Evolutionary conservation across 345 rosid species (phyloP), one percentile per base, ranked within the genome.

Genomic region (Isatis tinctoria): DNA sequence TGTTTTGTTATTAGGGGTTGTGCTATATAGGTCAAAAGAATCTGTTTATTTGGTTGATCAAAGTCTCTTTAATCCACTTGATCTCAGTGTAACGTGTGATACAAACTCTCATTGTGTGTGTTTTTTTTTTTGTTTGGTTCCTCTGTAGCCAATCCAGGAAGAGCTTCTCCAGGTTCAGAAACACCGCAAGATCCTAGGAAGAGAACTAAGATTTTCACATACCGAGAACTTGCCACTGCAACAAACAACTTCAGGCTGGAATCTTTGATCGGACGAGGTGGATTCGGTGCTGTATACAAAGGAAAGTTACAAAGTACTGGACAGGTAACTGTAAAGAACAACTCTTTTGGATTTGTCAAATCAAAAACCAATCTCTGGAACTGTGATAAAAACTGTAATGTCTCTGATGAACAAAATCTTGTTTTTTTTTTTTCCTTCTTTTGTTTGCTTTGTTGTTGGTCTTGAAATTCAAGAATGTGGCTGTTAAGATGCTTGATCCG

Each of bases 211-310:
- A 80, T 60, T 67, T 88, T 89, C 72, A 77, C 82, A 65, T 87
- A 84, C 78, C 44, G 67, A 60, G 90, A 89, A 69, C 94, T 93
- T 27, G 92, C 86, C 48, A 69, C 51, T 3, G 91, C 88, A 6
- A 91, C 98, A 5, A 80, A 78, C 14, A 74, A 79, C 69, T 90
- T 93, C 74, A 68, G 62, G 35, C 36, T 30, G 0, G 83, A 79
- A 30, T 77, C 83, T 69, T 72, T 87, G 45, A 75, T 89, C 33
- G 98, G 98, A 14, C 85, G 72, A 70, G 96, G 98, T 30, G 98
- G 98, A 51, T 93, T 93, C 36, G 97, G 97, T 24, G 62, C 73
- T 45, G 98, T 93, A 22, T 89, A 49, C 60, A 84, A 52, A 84
- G 97, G 98, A 36, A 36, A 36, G 28, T 30, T 93, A 56, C 69